Percentiles rank a stretch among this genome's conserved stretches.
Conservation (phyloP, 2,329 filamentous ascomycete species). For the Colletotrichum horii region DNA sequence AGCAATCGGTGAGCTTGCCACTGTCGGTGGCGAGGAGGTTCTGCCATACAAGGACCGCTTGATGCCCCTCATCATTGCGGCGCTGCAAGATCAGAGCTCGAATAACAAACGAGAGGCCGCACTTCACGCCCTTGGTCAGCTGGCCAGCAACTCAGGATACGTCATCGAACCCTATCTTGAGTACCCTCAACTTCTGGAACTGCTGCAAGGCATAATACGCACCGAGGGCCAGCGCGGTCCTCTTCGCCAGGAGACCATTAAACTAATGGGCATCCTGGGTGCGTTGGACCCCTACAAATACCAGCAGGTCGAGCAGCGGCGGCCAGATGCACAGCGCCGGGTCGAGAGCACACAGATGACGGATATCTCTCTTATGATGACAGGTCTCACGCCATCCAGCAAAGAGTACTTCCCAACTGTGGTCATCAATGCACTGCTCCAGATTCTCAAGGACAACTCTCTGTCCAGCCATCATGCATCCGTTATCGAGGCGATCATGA, state of each 20-base stretch:
- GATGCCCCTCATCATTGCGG: slow-evolving; percentile 94
- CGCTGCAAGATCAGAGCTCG: slow-evolving; percentile 92
- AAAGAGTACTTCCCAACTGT: slow-evolving; percentile 99
- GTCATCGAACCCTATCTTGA: slow-evolving; percentile 96
- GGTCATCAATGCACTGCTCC: slow-evolving; percentile 93
- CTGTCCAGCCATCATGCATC: slow-evolving; percentile 89
- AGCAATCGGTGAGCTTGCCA: slow-evolving; percentile 92
- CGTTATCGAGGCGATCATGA: slow-evolving; percentile 98
- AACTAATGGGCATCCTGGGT: slow-evolving; percentile 92
- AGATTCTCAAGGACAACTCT: slow-evolving; percentile 90
- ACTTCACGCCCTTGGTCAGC: slow-evolving; percentile 85
- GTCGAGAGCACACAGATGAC: slow-evolving; percentile 73
- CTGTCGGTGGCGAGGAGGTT: slow-evolving; percentile 94
- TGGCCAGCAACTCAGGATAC: slow-evolving; percentile 96
- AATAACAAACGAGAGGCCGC: slow-evolving; percentile 90
- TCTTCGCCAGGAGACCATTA: slow-evolving; percentile 92
- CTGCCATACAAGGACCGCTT: slow-evolving; percentile 86
- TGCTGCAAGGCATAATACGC: slow-evolving; percentile 92
- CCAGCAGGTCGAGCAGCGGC: slow-evolving; percentile 90
- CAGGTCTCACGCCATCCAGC: slow-evolving; percentile 91
- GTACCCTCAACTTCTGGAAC: slow-evolving; percentile 90
- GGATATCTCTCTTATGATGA: slow-evolving; percentile 98
- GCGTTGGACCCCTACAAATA: slow-evolving; percentile 96
- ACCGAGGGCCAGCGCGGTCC: slow-evolving; percentile 84
- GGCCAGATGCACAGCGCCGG: slow-evolving; percentile 77